phyloP scores from a whole-genome alignment of 2,329 filamentous ascomycete species.

The Botrytis elliptica region DNA sequence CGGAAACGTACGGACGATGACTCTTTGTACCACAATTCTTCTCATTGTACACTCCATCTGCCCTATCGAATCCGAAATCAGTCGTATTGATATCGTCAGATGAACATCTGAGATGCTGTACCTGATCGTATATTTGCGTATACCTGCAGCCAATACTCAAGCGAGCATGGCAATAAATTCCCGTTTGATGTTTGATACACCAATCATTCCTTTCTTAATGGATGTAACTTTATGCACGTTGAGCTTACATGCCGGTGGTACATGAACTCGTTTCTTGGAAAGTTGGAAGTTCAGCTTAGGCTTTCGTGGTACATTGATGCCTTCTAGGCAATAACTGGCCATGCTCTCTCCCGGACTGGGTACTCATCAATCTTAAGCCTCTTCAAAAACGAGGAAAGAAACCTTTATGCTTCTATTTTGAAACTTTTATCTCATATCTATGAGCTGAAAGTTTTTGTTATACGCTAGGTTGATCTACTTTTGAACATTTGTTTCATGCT shows the following conservation, averaged over 20 bases:
- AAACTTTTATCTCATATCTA: not conserved
- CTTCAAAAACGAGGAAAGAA: not conserved
- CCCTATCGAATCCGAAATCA: constrained; percentile 14
- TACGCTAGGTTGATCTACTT: not conserved
- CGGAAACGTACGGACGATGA: not conserved
- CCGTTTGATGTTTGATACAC: constrained; percentile 3
- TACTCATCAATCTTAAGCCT: not conserved
- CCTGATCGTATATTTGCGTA: constrained; percentile 8
- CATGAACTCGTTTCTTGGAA: constrained; percentile 1
- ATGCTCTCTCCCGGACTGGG: not conserved
- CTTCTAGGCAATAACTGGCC: not conserved
- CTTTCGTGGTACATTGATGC: not conserved
- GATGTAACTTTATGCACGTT: constrained; percentile 6
- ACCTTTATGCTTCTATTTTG: not conserved
- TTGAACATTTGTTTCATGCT: not conserved
- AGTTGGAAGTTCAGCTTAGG: constrained; percentile 15
- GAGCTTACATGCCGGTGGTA: not conserved
- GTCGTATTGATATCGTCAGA: constrained; percentile 10
- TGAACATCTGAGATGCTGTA: constrained; percentile 15
- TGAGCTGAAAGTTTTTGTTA: not conserved
- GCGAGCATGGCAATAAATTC: constrained; percentile 7
- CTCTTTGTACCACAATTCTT: not conserved
- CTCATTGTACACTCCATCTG: not conserved
- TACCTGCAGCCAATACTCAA: constrained; percentile 6
- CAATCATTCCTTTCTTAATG: not conserved